phyloP scores from a whole-genome alignment of 164 flowering plant species.

The Akebia trifoliata region DNA sequence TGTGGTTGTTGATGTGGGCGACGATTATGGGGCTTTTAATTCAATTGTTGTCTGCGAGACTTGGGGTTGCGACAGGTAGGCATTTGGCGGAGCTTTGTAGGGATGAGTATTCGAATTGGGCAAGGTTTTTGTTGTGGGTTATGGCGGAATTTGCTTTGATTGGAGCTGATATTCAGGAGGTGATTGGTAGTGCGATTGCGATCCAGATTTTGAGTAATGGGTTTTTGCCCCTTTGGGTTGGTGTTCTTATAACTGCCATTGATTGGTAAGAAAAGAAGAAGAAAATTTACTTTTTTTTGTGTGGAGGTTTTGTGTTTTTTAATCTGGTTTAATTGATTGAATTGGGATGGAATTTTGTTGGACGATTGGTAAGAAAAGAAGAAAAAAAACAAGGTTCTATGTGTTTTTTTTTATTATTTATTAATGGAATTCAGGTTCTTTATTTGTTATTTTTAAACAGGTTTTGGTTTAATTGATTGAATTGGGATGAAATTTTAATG shows the following conservation, averaged over 20 bases:
- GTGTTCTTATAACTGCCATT: conserved; percentile 57
- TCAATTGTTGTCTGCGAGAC: conserved; percentile 48
- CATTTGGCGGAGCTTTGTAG: conserved; percentile 56
- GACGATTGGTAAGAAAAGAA: too few relatives aligned
- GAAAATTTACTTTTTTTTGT: too few relatives aligned
- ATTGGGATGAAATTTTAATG: too few relatives aligned
- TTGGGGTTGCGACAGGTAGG: conserved; percentile 56
- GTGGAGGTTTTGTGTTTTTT: too few relatives aligned
- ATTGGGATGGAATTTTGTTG: too few relatives aligned
- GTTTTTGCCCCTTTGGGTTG: conserved; percentile 62
- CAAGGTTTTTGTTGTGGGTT: conserved; percentile 41
- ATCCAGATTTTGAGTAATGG: conserved; percentile 53
- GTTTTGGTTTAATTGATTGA: too few relatives aligned
- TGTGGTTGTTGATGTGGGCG: conserved; percentile 59
- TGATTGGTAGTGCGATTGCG: conserved; percentile 64
- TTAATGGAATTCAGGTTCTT: too few relatives aligned
- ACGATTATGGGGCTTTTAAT: conserved; percentile 51
- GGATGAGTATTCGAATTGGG: conserved; percentile 57
- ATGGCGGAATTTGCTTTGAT: conserved; percentile 67
- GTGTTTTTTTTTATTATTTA: too few relatives aligned
- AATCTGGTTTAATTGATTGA: too few relatives aligned
- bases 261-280: conserved; percentile 63
- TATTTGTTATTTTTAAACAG: too few relatives aligned
- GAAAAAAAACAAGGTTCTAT: too few relatives aligned
- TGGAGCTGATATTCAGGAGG: conserved; percentile 71